These are phyloP conservation scores for Geosmithia morbida DNA, from an alignment of 2,329 filamentous ascomycete species.

Conservation along the genomic window DNA sequence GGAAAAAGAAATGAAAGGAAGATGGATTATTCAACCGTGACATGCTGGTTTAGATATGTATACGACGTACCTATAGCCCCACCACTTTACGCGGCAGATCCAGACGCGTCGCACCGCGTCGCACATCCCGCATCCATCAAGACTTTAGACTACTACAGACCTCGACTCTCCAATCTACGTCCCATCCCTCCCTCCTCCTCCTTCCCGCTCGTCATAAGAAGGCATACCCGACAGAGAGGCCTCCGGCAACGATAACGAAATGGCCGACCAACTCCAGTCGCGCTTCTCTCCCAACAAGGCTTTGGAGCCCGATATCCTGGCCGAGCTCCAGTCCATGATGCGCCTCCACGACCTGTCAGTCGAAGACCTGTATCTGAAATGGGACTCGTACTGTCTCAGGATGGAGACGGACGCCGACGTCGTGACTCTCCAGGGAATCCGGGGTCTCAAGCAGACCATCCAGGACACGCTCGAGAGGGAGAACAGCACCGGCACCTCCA, in stretches of 20 bases:
- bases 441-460: constrained; percentile 73
- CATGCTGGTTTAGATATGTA: too few relatives aligned
- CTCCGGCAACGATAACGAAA: neutral
- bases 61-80: neutral
- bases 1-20: too few relatives aligned
- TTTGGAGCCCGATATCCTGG: constrained; percentile 63
- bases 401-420: constrained; percentile 72
- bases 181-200: neutral
- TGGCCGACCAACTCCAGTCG: constrained; percentile 14
- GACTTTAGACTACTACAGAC: neutral
- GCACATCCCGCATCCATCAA: neutral
- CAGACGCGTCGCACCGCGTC: neutral
- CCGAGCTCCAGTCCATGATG: constrained; percentile 75
- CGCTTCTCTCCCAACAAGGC: constrained; percentile 23
- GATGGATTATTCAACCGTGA: too few relatives aligned
- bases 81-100: constrained; percentile 1
- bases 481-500: constrained; percentile 50
- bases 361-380: constrained; percentile 94
- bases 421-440: constrained; percentile 50
- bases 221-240: neutral
- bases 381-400: constrained; percentile 95
- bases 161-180: neutral
- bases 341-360: constrained; percentile 66
- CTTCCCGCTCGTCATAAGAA: neutral
- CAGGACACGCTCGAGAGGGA: constrained; percentile 72